Evolutionary conservation across 2,329 filamentous ascomycete species (phyloP).

Genomic region (Metarhizium brunneum): DNA sequence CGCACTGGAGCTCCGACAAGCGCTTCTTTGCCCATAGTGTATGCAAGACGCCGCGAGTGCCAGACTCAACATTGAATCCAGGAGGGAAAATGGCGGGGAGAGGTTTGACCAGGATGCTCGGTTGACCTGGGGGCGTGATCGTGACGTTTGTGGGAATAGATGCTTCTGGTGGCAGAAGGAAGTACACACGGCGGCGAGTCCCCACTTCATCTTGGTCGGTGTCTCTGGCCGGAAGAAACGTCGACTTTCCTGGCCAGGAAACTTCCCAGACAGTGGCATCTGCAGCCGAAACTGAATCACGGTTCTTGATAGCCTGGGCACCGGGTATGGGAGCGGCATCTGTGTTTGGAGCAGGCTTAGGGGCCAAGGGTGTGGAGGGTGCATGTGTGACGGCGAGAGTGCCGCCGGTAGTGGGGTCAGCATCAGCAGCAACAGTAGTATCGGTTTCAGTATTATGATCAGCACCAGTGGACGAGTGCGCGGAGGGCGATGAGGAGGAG

Average conservation of each 20-base stretch:
- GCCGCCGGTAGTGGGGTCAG: slow-evolving; percentile 3
- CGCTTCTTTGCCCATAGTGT: slow-evolving; percentile 86
- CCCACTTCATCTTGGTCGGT: slow-evolving; percentile 19
- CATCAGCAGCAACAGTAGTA: not conserved
- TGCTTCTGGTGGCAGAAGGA: slow-evolving; percentile 65
- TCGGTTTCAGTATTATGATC: not conserved
- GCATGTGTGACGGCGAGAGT: slow-evolving; percentile 2
- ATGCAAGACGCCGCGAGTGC: slow-evolving; percentile 74
- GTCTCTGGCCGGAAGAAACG: slow-evolving; percentile 53
- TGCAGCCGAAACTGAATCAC: slow-evolving; percentile 1
- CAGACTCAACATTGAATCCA: slow-evolving; percentile 60
- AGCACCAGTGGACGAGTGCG: slow-evolving; percentile 4
- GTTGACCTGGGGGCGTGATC: slow-evolving; percentile 38
- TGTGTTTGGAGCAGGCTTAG: slow-evolving; percentile 12
- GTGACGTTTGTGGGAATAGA: slow-evolving; percentile 64
- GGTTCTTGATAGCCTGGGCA: not conserved
- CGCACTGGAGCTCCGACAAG: slow-evolving; percentile 62
- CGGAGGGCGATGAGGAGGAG: too few species aligned
- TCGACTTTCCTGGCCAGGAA: slow-evolving; percentile 73
- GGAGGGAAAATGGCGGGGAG: slow-evolving; percentile 80
- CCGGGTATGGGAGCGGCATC: slow-evolving; percentile 1
- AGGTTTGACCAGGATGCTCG: slow-evolving; percentile 57
- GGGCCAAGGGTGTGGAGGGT: slow-evolving; percentile 8
- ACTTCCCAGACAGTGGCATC: slow-evolving; percentile 55
- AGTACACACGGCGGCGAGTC: slow-evolving; percentile 60